These are phyloP conservation scores for Trypethelium eluteriae DNA, from an alignment of 495 filamentous ascomycete genomes.

Conservation along the genomic window DNA sequence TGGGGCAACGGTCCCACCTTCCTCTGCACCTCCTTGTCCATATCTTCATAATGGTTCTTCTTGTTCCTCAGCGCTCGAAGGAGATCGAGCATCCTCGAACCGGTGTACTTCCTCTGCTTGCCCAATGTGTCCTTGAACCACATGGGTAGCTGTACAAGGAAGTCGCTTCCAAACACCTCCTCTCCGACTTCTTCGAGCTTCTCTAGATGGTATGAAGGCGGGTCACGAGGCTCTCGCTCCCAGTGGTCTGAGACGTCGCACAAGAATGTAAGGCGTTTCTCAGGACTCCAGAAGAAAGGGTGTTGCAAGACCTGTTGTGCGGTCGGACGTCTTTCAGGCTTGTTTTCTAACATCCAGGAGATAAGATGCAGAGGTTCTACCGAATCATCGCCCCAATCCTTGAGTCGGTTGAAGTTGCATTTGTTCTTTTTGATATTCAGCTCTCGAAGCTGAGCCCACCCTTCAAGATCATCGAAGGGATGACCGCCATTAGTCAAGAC, in stretches of 20 bases:
- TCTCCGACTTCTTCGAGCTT: conserved; percentile 52
- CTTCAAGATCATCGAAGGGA: conserved; percentile 86
- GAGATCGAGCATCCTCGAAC: conserved; percentile 72
- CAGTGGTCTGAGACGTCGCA: conserved; percentile 93
- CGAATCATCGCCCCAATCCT: conserved; percentile 67
- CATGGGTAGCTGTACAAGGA: conserved; percentile 64
- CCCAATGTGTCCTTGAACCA: conserved; percentile 79
- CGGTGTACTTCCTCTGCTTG: conserved; percentile 93
- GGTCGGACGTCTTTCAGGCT: conserved; percentile 61
- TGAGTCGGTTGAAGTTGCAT: conserved; percentile 63
- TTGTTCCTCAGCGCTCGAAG: conserved; percentile 91
- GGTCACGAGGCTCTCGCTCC: conserved; percentile 78
- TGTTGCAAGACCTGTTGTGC: conserved; percentile 71
- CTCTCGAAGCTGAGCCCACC: conserved; percentile 74
- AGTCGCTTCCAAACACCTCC: conserved; percentile 58
- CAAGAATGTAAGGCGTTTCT: conserved; percentile 81
- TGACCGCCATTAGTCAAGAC: conserved; percentile 86
- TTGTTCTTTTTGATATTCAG: conserved; percentile 88
- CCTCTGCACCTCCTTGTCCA: conserved; percentile 36
- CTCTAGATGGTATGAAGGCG: conserved; percentile 58
- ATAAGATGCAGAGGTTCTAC: conserved; percentile 84
- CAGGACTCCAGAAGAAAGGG: conserved; percentile 90
- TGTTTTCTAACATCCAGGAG: conserved; percentile 66
- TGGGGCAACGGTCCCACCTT: conserved; percentile 55
- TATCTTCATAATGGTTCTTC: conserved; percentile 43